Base-by-base conservation (phyloP, 2,329 filamentous ascomycete genomes). In the Magnaporthiopsis incrustans region DNA sequence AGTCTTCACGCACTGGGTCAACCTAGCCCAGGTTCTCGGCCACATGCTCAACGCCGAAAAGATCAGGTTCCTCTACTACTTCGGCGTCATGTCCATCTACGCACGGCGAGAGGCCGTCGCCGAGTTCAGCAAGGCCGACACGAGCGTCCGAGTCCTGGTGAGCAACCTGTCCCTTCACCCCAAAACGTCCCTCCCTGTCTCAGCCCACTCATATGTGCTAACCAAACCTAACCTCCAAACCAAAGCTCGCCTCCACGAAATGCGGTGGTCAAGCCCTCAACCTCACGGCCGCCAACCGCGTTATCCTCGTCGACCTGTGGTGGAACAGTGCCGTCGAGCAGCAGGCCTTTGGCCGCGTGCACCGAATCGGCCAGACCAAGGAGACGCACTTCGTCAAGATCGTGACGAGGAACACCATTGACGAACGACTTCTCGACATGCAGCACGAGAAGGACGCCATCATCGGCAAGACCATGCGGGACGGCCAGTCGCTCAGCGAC, bases 301-400 rank as follows among this genome's bases (percentile, higher is more conserved):
- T 85, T 27, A 84, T 87, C 26, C 73, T 82, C 0, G 62, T 83
- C 0, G 84, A 87, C 38, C 73, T 77, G 0, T 87, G 83, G 83
- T 91, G 85, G 85, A 90, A 91, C 64, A 73, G 73, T 1, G 77
- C 80, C 0, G 72, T 79, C 0, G 87, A 91, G 68, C 76, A 85
- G n/a, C 89, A 91, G 69, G 87, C 84, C 0, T 81, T 81, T 56
- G 76, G 76, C 1, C 82, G 89, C 0, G 82, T 91, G 0, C 83
- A 82, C 68, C 81, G 89, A 6, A 85, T 87, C 2, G 88, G 88
- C 0, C 90, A 94, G 67, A 66, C 70, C 0, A 82, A 87, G 57
- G 76, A 84, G 44, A 87, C 87, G 0, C 76, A 84, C 14, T 81
- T 89, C 65, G 79, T 84, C 0, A 79, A 85, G 0, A 77, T 92